These are phyloP conservation scores for Isoetes taiwanensis DNA, from an alignment of 75 land plant species.

Conservation along the genomic window DNA sequence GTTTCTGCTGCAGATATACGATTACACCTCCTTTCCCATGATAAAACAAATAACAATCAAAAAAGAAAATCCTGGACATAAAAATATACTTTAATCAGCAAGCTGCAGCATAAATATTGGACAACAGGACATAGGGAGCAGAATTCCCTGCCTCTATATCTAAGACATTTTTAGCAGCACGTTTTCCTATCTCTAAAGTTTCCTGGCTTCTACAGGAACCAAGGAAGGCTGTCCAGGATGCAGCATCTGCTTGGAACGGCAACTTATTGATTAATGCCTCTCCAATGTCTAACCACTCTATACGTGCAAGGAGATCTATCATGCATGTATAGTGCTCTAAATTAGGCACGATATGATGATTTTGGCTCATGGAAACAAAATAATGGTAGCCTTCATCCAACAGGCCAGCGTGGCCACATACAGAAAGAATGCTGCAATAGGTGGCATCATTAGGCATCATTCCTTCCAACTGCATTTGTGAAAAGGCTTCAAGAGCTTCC, in stretches of 20 bases:
- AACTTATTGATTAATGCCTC: no score
- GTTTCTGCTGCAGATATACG: no score
- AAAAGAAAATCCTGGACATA: no score
- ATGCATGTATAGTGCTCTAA: no score
- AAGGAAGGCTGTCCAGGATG: constrained; percentile 9
- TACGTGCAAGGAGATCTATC: no score
- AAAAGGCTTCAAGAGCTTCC: constrained; percentile 31
- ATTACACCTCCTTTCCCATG: no score
- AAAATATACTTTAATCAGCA: no score
- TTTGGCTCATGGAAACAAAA: no score
- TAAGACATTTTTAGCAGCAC: background rate
- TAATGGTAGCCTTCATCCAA: no score
- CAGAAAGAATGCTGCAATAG: background rate
- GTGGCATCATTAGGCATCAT: background rate
- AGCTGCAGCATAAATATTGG: constrained; percentile 7
- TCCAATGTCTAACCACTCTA: no score
- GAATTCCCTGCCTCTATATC: constrained; percentile 5
- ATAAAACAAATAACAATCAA: no score
- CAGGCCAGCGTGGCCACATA: background rate
- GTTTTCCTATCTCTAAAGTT: background rate
- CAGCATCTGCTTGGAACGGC: constrained; percentile 1
- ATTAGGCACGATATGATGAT: no score
- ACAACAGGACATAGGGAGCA: constrained; percentile 8
- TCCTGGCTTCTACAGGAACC: constrained; percentile 10
- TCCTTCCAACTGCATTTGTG: constrained; percentile 25